These are phyloP conservation scores for Hysterium pulicare DNA, from an alignment of 2,329 filamentous ascomycete species.

Conservation along the genomic window DNA sequence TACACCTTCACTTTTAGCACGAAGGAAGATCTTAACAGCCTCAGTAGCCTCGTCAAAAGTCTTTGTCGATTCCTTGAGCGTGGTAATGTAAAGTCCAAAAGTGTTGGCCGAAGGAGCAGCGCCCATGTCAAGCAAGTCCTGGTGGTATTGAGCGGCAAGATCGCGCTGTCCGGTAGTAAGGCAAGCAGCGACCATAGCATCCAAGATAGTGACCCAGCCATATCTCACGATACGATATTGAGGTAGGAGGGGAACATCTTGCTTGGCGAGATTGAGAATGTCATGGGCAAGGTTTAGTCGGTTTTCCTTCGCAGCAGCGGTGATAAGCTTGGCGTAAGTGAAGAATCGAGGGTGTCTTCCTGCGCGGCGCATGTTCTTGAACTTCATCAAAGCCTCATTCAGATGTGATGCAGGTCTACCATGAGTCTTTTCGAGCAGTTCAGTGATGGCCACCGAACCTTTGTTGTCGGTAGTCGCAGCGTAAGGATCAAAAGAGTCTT, in stretches of 20 bases:
- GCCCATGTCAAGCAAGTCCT: conserved; percentile 87
- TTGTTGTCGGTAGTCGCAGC: conserved; percentile 88
- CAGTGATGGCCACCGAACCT: conserved; percentile 84
- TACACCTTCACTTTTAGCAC: conserved; percentile 88
- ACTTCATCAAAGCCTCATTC: conserved; percentile 75
- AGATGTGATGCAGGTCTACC: conserved; percentile 70
- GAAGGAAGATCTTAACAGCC: conserved; percentile 95
- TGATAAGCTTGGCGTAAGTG: conserved; percentile 93
- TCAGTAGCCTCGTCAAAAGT: conserved; percentile 97
- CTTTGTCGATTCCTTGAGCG: conserved; percentile 92
- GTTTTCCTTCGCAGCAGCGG: conserved; percentile 79
- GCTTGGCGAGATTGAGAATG: conserved; percentile 82
- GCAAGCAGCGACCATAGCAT: conserved; percentile 93
- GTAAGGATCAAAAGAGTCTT: conserved; percentile 89
- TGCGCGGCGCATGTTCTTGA: conserved; percentile 89
- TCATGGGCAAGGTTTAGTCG: conserved; percentile 81
- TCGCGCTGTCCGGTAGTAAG: conserved; percentile 77
- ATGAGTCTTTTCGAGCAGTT: conserved; percentile 78
- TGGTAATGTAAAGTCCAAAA: conserved; percentile 98
- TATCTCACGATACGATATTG: conserved; percentile 88
- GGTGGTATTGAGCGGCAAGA: conserved; percentile 81
- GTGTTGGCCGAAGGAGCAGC: conserved; percentile 93
- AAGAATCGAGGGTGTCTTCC: conserved; percentile 93
- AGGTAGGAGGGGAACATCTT: conserved; percentile 78
- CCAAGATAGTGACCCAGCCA: conserved; percentile 93